Evolutionary conservation across 768 basidiomycete genomes (phyloP).

Genomic region (Asterophora parasitica): DNA sequence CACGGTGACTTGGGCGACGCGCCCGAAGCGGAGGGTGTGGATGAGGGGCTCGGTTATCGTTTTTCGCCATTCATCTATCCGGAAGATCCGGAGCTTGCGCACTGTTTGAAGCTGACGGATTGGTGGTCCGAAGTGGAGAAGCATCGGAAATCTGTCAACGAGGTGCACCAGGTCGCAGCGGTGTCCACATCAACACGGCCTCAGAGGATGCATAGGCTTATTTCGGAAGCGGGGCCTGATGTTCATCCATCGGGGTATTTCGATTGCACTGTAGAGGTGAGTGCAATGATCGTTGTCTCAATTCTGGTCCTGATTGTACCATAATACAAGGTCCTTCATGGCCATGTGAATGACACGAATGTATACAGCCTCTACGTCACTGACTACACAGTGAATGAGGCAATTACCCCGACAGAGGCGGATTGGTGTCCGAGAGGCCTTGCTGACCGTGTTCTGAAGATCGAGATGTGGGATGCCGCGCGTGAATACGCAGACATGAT

Average conservation of each 20-base stretch:
- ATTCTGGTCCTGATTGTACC: background rate
- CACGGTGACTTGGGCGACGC: slow-evolving; percentile 33
- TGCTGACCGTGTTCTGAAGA: slow-evolving; percentile 40
- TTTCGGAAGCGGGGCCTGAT: slow-evolving; percentile 46
- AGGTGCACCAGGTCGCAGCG: slow-evolving; percentile 19
- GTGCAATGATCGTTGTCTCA: slow-evolving; percentile 1
- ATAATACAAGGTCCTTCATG: slow-evolving; percentile 41
- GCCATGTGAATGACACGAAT: slow-evolving; percentile 30
- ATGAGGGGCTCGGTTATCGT: slow-evolving; percentile 32
- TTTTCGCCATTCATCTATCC: slow-evolving; percentile 45
- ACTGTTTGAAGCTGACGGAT: slow-evolving; percentile 39
- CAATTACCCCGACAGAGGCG: slow-evolving; percentile 27
- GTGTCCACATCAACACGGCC: background rate
- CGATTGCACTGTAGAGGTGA: slow-evolving; percentile 60
- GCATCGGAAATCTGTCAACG: slow-evolving; percentile 12
- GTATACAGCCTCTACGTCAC: slow-evolving; percentile 55
- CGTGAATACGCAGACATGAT: slow-evolving; percentile 36
- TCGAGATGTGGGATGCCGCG: slow-evolving; percentile 59
- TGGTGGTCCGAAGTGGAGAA: slow-evolving; percentile 45
- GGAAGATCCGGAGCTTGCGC: slow-evolving; percentile 31
- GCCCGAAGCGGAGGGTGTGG: slow-evolving; percentile 31
- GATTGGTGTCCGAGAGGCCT: slow-evolving; percentile 46
- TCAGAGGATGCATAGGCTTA: slow-evolving; percentile 37
- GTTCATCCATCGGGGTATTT: slow-evolving; percentile 47
- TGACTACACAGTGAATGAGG: slow-evolving; percentile 52